Percentiles rank a stretch among this genome's conserved stretches.
These are phyloP conservation scores for Mycena vulgaris DNA, from an alignment of 768 basidiomycete genomes.

Conservation along the genomic window DNA sequence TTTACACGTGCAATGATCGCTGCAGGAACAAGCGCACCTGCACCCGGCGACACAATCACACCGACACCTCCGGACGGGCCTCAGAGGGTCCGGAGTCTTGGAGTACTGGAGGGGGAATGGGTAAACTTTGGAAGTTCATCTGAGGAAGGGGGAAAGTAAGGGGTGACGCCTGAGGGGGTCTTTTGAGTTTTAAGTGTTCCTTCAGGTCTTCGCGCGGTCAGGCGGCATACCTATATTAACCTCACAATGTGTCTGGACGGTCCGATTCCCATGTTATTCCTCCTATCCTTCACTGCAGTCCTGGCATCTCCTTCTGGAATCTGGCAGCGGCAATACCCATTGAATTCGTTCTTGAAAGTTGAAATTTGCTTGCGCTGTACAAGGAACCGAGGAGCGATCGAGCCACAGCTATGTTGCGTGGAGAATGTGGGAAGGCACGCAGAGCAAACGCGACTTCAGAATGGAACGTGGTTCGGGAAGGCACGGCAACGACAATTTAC, in stretches of 20 bases:
- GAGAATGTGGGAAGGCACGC: no score
- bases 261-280: no score
- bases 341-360: no score
- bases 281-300: no score
- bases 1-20: slow-evolving; percentile 33
- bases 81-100: slow-evolving; percentile 3
- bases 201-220: not conserved
- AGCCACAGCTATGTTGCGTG: no score
- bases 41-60: slow-evolving; percentile 32
- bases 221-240: not conserved
- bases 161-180: not conserved
- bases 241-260: not conserved
- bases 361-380: no score
- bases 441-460: no score
- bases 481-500: no score
- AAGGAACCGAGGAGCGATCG: no score
- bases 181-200: not conserved
- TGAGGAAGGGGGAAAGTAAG: not conserved
- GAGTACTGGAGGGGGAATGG: slow-evolving; percentile 24
- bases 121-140: slow-evolving; percentile 38
- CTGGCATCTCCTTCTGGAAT: no score
- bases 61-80: slow-evolving; percentile 22
- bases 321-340: no score
- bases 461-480: no score
- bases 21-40: slow-evolving; percentile 28